Evolutionary conservation across 2,329 filamentous ascomycete species (phyloP).

Genomic region (Phaeomoniella chlamydospora): DNA sequence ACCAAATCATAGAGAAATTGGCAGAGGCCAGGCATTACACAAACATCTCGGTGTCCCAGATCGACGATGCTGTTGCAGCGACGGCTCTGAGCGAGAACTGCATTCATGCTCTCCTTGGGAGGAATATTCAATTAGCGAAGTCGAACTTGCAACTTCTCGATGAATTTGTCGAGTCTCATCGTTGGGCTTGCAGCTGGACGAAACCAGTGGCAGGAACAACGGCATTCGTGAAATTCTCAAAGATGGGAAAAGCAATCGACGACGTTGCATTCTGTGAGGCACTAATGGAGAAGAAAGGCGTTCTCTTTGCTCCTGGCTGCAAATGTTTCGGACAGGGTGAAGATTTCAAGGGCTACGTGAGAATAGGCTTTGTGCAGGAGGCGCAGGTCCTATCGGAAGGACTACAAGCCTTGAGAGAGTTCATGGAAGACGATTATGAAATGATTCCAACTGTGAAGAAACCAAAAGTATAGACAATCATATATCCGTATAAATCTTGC

Average conservation of each 20-base stretch:
- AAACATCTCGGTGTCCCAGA: slow-evolving; percentile 68
- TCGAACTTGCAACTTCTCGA: slow-evolving; percentile 54
- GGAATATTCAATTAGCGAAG: slow-evolving; percentile 53
- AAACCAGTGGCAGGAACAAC: slow-evolving; percentile 69
- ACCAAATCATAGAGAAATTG: slow-evolving; percentile 46
- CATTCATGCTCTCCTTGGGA: slow-evolving; percentile 45
- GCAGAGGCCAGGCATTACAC: slow-evolving; percentile 64
- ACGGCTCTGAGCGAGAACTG: slow-evolving; percentile 55
- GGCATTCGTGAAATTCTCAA: slow-evolving; percentile 57
- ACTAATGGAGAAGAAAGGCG: slow-evolving; percentile 53
- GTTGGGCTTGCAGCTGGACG: slow-evolving; percentile 52
- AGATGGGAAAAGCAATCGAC: slow-evolving; percentile 48
- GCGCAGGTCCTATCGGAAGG: slow-evolving; percentile 55
- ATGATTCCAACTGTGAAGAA: slow-evolving; percentile 25
- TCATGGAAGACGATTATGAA: slow-evolving; percentile 42
- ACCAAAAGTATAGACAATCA: slow-evolving; percentile 4
- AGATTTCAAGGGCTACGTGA: slow-evolving; percentile 60
- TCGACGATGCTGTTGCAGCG: slow-evolving; percentile 65
- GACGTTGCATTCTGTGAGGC: slow-evolving; percentile 58
- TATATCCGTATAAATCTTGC: too few species aligned
- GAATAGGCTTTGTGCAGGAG: slow-evolving; percentile 62
- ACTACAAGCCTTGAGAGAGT: slow-evolving; percentile 39
- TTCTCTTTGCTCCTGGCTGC: slow-evolving; percentile 61
- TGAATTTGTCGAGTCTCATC: slow-evolving; percentile 50
- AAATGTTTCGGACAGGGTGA: slow-evolving; percentile 53